Percentiles rank a stretch among this genome's conserved stretches.
Conservation (phyloP, 495 filamentous ascomycete genomes). For the Friedmanniomyces simplex region DNA sequence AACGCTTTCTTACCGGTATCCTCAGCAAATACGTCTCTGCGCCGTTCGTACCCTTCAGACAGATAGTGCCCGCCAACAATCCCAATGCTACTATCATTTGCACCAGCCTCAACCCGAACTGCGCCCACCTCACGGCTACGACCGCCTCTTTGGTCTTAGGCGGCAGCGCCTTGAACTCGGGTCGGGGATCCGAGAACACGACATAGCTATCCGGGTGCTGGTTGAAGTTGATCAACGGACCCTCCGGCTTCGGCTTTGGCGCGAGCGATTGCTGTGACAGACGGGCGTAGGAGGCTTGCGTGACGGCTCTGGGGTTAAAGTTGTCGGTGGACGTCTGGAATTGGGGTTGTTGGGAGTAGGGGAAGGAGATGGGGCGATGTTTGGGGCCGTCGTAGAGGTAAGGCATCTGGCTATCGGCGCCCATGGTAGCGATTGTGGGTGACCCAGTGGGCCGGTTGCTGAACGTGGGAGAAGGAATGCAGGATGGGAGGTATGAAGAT, state of each 20-base stretch:
- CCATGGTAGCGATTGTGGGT: slow-evolving; percentile 14
- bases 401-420: slow-evolving; percentile 51
- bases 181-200: slow-evolving; percentile 36
- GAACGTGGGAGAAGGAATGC: neutral
- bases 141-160: slow-evolving; percentile 57
- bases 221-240: slow-evolving; percentile 67
- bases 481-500: neutral
- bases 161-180: slow-evolving; percentile 55
- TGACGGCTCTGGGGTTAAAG: slow-evolving; percentile 78
- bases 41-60: slow-evolving; percentile 52
- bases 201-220: slow-evolving; percentile 62
- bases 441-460: neutral
- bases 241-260: slow-evolving; percentile 52
- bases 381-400: slow-evolving; percentile 60
- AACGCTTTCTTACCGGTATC: slow-evolving; percentile 50
- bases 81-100: slow-evolving; percentile 59
- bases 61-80: slow-evolving; percentile 59
- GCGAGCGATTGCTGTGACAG: slow-evolving; percentile 10
- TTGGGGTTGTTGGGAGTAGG: slow-evolving; percentile 32
- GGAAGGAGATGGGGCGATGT: slow-evolving; percentile 37
- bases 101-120: slow-evolving; percentile 54
- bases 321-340: slow-evolving; percentile 5
- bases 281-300: slow-evolving; percentile 50
- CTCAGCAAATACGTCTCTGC: slow-evolving; percentile 64
- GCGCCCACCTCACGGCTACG: slow-evolving; percentile 50